Evolutionary conservation across 2,329 filamentous ascomycete genomes (phyloP), one percentile per base, ranked within the genome.

Genomic region (Sporothrix luriei): DNA sequence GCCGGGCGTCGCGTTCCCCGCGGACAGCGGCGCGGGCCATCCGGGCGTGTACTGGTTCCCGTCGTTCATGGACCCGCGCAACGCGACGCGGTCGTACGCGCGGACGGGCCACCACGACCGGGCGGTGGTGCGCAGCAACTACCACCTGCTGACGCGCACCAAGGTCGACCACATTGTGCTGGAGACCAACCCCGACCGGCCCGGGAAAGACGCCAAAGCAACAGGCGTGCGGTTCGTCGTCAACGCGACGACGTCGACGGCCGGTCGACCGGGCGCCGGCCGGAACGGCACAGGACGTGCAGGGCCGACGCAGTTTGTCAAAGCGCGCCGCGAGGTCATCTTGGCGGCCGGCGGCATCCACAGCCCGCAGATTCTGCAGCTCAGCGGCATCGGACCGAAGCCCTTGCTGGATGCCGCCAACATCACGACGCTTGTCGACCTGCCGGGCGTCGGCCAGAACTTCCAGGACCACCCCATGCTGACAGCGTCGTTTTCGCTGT

Each of bases 381-480:
- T 76, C 19, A 80, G 78, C 59, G 79, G 79, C 6, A 75, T 81
- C 26, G 80, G 80, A 14, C 79, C 81, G 13, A 77, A 76, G 9
- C 76, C 78, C 24, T 74, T 85, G 16, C 80, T 87, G 3, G 73
- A 78, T n/a, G 75, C 76, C 11, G 79, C 79, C 7, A 81, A 80
- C 2, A 80, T 85, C 38, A 76, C 79, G 9, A 76, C 77, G 1
- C 70, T 80, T 6, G 77, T 83, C 48, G 78, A 83, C 62, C 77
- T 84, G 19, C 79, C 81, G 4, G 80, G 81, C 3, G 83, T 85
- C 3, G 83, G 83, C 4, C 78, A 82, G 66, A 82, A 84, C 71
- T 81, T 84, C 69, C 82, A 84, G 71, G 83, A 85, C 71, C 82
- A 85, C 67, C 75, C 77, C 13, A 79, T 76, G 73, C 71, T 78